Conservation (phyloP, 1,139 yeast genomes). For the Scheffersomyces segobiensis region DNA sequence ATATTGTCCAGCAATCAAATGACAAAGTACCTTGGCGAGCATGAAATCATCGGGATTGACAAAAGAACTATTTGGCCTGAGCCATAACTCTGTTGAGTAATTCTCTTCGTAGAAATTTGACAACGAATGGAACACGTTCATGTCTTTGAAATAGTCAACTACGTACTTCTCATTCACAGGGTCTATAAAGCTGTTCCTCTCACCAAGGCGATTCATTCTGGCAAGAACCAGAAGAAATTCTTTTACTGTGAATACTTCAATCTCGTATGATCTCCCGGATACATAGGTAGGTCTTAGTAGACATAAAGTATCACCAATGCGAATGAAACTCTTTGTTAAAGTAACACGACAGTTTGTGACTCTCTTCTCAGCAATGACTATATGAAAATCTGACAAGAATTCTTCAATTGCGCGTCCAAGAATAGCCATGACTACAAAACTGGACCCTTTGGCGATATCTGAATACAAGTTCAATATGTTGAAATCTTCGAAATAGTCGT, state of each 20-base stretch:
- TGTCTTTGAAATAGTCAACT: background rate
- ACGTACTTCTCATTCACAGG: background rate
- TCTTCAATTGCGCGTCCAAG: slow-evolving; percentile 20
- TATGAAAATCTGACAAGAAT: slow-evolving; percentile 11
- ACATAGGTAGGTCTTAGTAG: background rate
- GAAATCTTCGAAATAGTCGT: slow-evolving; percentile 25
- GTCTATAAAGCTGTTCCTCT: background rate
- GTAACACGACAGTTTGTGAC: slow-evolving; percentile 3
- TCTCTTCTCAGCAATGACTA: slow-evolving; percentile 5
- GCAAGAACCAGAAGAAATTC: slow-evolving; percentile 1
- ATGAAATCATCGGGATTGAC: slow-evolving; percentile 8
- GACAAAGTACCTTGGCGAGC: slow-evolving; percentile 11
- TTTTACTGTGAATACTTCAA: slow-evolving; percentile 1
- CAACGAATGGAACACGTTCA: background rate
- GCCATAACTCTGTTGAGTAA: background rate
- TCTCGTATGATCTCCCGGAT: background rate
- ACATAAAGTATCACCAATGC: slow-evolving; percentile 8
- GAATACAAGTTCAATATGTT: slow-evolving; percentile 28
- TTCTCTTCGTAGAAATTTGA: background rate
- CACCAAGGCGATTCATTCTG: background rate
- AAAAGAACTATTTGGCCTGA: slow-evolving; percentile 2
- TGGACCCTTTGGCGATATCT: slow-evolving; percentile 25
- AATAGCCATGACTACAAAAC: slow-evolving; percentile 20
- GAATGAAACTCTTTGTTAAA: slow-evolving; percentile 14
- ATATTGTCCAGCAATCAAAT: background rate